Conservation (phyloP, 192 early-diverging fungal genomes). For the Coemansia javaensis region DNA sequence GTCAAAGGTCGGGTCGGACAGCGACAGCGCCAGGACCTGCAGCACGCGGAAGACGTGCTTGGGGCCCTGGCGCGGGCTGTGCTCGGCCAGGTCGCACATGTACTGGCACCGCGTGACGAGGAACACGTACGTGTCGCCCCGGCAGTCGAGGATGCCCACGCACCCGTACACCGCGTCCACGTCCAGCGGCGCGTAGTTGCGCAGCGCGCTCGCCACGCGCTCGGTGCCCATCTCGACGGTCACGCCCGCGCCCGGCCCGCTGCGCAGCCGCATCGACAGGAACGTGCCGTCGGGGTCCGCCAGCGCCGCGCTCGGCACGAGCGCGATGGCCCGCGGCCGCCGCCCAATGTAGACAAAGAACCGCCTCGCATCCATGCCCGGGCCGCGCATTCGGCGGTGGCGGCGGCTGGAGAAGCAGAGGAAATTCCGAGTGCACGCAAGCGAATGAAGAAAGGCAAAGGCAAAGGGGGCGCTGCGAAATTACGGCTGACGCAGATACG, state of each 20-base stretch:
- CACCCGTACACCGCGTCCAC: constrained; percentile 46
- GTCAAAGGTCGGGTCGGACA: constrained; percentile 71
- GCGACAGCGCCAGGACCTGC: constrained; percentile 72
- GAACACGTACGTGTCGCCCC: constrained; percentile 64
- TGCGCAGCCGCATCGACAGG: constrained; percentile 8
- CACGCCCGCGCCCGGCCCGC: constrained; percentile 3
- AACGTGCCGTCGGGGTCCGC: constrained; percentile 15
- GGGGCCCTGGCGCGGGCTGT: constrained; percentile 47
- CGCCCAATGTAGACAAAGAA: constrained; percentile 52
- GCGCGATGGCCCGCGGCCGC: constrained; percentile 56
- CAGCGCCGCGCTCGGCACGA: constrained; percentile 58
- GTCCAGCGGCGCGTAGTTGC: constrained; percentile 32
- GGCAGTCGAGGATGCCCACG: constrained; percentile 44
- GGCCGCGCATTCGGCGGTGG: not conserved
- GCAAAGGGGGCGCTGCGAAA: not conserved
- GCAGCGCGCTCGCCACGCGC: constrained; percentile 10
- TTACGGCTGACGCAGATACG: not conserved
- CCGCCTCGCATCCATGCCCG: constrained; percentile 45
- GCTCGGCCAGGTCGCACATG: constrained; percentile 57
- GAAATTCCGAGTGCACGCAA: no score
- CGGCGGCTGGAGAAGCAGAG: not conserved
- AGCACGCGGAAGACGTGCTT: constrained; percentile 57
- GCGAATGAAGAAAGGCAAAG: not conserved
- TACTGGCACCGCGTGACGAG: constrained; percentile 62
- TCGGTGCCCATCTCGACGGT: constrained; percentile 13